These are phyloP conservation scores for Aureobasidium sp. DNA, from an alignment of 2,329 filamentous ascomycete genomes.

Conservation along the genomic window DNA sequence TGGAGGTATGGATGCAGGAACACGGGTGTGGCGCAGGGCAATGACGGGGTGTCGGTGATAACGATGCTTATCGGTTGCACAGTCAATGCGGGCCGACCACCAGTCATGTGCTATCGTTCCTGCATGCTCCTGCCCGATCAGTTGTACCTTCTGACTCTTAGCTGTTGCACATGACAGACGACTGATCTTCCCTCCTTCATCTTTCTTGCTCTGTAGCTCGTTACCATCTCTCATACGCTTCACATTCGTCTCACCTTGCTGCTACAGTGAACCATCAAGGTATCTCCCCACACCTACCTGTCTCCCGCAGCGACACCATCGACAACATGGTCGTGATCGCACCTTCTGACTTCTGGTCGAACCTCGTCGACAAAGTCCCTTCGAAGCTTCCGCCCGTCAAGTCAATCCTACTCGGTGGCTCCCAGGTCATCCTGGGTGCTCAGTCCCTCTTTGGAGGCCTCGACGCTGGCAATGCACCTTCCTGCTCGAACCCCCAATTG, in stretches of 20 bases:
- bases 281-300: background rate
- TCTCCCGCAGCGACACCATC: background rate
- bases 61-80: constrained; percentile 11
- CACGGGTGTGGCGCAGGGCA: constrained; percentile 18
- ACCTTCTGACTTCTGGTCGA: constrained; percentile 21
- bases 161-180: background rate
- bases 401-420: constrained; percentile 14
- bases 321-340: background rate
- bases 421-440: constrained; percentile 10
- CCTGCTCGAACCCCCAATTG: constrained; percentile 50
- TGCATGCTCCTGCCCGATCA: constrained; percentile 6
- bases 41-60: constrained; percentile 10
- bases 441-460: constrained; percentile 11
- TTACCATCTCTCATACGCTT: background rate
- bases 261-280: constrained; percentile 2
- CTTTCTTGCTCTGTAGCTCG: too few species aligned
- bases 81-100: background rate
- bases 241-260: background rate
- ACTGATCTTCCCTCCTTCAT: background rate
- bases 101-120: constrained; percentile 16
- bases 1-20: constrained; percentile 6
- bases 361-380: constrained; percentile 9
- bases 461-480: constrained; percentile 18
- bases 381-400: constrained; percentile 6
- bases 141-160: background rate